Evolutionary conservation across 257 asterid species (phyloP), one percentile per base, ranked within the genome.

Genomic region (Oldenlandia corymbosa): DNA sequence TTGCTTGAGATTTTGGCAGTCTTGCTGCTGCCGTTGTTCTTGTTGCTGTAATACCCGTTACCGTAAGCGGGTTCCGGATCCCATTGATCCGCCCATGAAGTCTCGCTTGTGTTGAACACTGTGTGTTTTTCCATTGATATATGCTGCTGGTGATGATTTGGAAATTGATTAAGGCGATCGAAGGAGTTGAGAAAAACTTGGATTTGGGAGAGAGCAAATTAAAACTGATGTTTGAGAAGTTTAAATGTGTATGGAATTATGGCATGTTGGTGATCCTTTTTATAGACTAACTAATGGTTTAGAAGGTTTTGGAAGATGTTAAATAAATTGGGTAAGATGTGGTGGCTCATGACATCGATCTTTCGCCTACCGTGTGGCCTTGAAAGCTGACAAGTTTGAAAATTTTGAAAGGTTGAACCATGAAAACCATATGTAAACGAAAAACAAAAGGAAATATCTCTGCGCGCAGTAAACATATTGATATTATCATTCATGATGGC

Each of bases 31-130:
- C 46, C 34, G 14, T 49, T 41, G 37, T 65, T 80, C 66, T 53
- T 49, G 48, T 58, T 79, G 66, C 75, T 83, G 71, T 77, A 50
- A 69, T 76, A 69, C 48, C 80, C 77, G 68, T 58, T 37, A 2
- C 27, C 50, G 12, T 62, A 16, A 36, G 75, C 61, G 68, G 91
- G 51, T 32, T 86, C 86, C 1, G 75, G 60, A 42, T 86, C 95
- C 96, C 95, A 89, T 36, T 89, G 95, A 74, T 89, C 96, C 18
- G 96, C 96, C 96, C 96, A 89, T 5, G 98, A 81, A 16, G 86
- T 81, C 73, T 86, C 98, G 68, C 82, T 65, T 4, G 89, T 79
- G 60, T 28, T 73, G 36, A 74, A 67, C 14, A 56, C 68, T 0
- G 74, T 11, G 27, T 71, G 65, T 0, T 27, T 27, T 37, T 70